Evolutionary conservation across 257 asterid species (phyloP).

Genomic region (Mentha longifolia): DNA sequence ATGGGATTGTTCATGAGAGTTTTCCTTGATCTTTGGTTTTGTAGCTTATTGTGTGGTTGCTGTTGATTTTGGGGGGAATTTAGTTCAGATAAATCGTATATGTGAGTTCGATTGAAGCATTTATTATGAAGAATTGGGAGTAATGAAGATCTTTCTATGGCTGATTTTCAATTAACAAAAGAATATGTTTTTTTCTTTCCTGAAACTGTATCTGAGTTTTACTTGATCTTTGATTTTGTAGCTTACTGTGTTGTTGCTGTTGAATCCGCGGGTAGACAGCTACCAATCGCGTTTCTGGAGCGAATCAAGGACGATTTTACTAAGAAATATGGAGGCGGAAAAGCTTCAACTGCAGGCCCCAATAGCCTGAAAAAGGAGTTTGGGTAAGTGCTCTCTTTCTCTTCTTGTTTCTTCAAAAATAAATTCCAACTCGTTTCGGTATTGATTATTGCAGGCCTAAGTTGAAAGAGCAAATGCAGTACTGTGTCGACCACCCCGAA

Average conservation of each 20-base stretch:
- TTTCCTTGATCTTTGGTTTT: constrained; percentile 2
- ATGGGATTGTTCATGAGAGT: too few species aligned
- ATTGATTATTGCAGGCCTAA: constrained; percentile 39
- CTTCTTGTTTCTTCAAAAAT: background rate
- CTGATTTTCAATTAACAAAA: background rate
- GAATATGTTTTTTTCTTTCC: background rate
- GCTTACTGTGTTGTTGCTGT: constrained; percentile 59
- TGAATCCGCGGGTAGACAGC: constrained; percentile 62
- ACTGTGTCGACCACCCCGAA: constrained; percentile 58
- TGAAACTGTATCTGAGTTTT: background rate
- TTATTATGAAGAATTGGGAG: too few species aligned
- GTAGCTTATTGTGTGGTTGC: constrained; percentile 58
- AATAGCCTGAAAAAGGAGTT: constrained; percentile 55
- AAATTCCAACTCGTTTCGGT: background rate
- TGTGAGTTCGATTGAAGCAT: too few species aligned
- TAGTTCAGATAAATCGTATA: too few species aligned
- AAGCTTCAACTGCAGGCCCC: constrained; percentile 47
- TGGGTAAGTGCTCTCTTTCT: constrained; percentile 35
- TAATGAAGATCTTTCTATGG: too few species aligned
- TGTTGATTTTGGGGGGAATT: constrained; percentile 14
- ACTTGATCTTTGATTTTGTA: constrained; percentile 22
- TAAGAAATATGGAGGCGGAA: constrained; percentile 55
- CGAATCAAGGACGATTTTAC: constrained; percentile 56
- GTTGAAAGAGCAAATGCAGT: constrained; percentile 60
- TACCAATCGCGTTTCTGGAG: constrained; percentile 57